Evolutionary conservation across 169 alveolate genomes (phyloP), one percentile per base, ranked within the genome.

Genomic region (Plasmodium knowlesi): DNA sequence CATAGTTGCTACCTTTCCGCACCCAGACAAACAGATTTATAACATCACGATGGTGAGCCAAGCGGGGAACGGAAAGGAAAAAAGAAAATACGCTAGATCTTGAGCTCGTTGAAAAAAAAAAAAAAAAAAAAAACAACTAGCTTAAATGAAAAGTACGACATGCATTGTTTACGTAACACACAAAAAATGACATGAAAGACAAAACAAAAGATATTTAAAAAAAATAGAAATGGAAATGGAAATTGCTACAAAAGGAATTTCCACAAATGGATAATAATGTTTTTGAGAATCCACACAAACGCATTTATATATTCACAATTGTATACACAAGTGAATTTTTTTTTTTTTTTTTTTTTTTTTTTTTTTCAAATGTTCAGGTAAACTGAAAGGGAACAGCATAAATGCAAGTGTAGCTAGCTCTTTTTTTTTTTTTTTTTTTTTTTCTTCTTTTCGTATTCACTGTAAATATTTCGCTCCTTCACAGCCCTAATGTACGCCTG

Each of bases 401-500:
- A 46, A 10, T 46, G 57, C n/a, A n/a, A n/a, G n/a, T n/a, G n/a
- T n/a, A 34, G 39, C n/a, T 74, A 74, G n/a, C 57, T 28, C 12
- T 53, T 67, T 37, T 74, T 86, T 85, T 76, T 50, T 57, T 57
- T 89, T 10, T 43, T 34, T 61, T 80, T 89, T 89, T 78, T 86
- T 16, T 86, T 86, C 70, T 88, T 88, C 30, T 88, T 89, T 46
- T 80, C 83, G 19, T 89, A 72, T 61, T 89, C 89, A 22, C 83
- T 43, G 50, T 78, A 89, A 39, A 79, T 61, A 37, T 67, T 61
- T 9, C 94, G 61, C 67, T 89, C 83, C 61, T 80, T 89, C 16
- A 89, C 82, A 8, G 94, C 94, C 54, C 94, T 89, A 6, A 89
- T 89, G 53, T 89, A 89, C 14, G 94, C 79, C 22, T 89, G 94